Base-by-base conservation (phyloP, 2,329 filamentous ascomycete genomes). In the Aureobasidium sp. region DNA sequence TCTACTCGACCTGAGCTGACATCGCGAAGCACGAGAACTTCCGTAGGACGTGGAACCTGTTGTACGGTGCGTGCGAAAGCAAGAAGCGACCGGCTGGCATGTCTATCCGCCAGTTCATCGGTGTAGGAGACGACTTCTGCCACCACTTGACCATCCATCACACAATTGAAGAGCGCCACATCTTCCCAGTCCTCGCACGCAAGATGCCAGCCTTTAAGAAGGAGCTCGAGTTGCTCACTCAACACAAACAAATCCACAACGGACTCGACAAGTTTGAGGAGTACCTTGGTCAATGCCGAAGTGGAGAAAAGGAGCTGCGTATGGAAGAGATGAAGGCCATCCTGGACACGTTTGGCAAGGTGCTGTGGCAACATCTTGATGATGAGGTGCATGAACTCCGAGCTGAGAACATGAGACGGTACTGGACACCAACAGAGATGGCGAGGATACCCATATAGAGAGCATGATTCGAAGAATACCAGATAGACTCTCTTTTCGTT, bases 341-440 rank as follows among this genome's bases (percentile, higher is more conserved):
- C 69, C 86, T 96, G 85, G 89, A 95, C 73, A 74, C 73, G 5
- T 96, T 92, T 83, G 89, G 89, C 12, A 78, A 79, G 11, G 89
- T 96, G 65, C 73, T 96, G 53, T 93, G 90, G 89, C 78, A 77
- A 69, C 91, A 96, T 79, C 76, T 96, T 64, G 89, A 94, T 68
- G 86, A 92, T 68, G 91, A 96, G 79, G 91, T 96, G 8, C 77
- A 80, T 73, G 83, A 88, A 66, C 74, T 96, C 35, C 84, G 87
- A 2, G 91, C 91, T 48, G 89, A 94, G 73, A 95, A 93, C 72
- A 96, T 96, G 91, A 81, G 90, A 67, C 84, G 80, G 73, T 91
- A 89, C 73, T 96, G 90, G 89, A 88, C 80, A 0, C 67, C 85
- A 64, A 84, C 89, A 50, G 91, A 96, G 79, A 86, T 96, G 73